These are phyloP conservation scores for Tubosaeta sp. DNA, from an alignment of 768 basidiomycete species.

Conservation along the genomic window DNA sequence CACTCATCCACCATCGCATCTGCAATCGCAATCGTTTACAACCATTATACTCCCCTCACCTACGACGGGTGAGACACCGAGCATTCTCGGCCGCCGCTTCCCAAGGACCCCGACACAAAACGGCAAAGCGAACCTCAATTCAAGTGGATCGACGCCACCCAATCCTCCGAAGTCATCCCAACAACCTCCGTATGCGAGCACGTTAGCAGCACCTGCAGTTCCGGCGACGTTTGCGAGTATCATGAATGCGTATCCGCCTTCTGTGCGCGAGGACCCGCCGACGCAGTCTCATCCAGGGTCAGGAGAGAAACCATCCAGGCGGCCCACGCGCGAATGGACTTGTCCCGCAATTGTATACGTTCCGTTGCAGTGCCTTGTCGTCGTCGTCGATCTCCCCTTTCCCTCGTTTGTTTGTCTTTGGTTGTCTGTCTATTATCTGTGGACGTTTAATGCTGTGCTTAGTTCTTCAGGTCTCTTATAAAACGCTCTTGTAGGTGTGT, in stretches of 20 bases:
- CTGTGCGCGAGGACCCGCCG: constrained; percentile 23
- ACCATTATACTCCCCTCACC: too few relatives aligned
- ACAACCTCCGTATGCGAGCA: constrained; percentile 20
- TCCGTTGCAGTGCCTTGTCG: background rate
- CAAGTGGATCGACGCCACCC: constrained; percentile 19
- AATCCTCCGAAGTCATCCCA: constrained; percentile 11
- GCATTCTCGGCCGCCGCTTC: constrained; percentile 26
- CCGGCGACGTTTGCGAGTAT: constrained; percentile 63
- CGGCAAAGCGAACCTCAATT: constrained; percentile 15
- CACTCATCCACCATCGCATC: too few relatives aligned
- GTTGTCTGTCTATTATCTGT: background rate
- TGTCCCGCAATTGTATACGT: background rate
- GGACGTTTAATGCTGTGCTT: background rate
- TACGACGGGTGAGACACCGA: constrained; percentile 13
- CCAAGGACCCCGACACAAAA: constrained; percentile 18
- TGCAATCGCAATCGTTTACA: too few relatives aligned
- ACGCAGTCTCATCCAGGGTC: constrained; percentile 10
- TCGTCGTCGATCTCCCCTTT: background rate
- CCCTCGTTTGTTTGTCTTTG: background rate
- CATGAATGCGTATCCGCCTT: constrained; percentile 59
- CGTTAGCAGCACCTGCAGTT: constrained; percentile 16
- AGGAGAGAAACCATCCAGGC: constrained; percentile 12
- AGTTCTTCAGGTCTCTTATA: too few relatives aligned
- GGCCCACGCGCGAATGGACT: constrained; percentile 13
- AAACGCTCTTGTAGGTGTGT: too few relatives aligned